Base-by-base conservation (phyloP, 2,329 filamentous ascomycete species). In the Sporothrix inflata region DNA sequence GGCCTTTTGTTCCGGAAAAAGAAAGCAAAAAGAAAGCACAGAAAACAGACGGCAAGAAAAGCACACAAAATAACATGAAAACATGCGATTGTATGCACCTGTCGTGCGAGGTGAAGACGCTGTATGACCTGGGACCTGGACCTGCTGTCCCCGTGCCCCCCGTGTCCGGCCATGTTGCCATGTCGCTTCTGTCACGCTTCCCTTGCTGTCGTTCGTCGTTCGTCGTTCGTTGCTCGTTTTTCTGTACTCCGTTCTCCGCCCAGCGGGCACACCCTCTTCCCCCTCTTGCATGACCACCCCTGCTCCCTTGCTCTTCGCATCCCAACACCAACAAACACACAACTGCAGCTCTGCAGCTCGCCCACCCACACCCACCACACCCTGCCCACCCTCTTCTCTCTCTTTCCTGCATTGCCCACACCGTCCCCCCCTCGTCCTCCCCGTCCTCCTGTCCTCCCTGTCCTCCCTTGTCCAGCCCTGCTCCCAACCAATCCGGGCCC, bases 401-500 rank as follows among this genome's bases (percentile, higher is more conserved):
- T 47, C 24, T 47, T 66, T 49, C 45, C 63, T 66, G 63, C 63
- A 30, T 11, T 34, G 14, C 42, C 40, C 42, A 66, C 57, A 61
- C 63, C 42, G 40, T 65, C 21, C 7, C 16, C 38, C 30, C 24
- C 40, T 7, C 24, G 21, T 42, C 40, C 30, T 42, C 45, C 34
- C 45, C n/a, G n/a, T 16, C 16, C n/a, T 47, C 14, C 24, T 21
- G 21, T 42, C 40, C 30, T 42, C 45, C 34, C 45, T 27, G n/a
- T 16, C 16, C n/a, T 47, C 21, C n/a, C 40, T 9, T 21, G 27
- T 66, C 34, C 51, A 68, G 42, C 45, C 57, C 19, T 49, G 34
- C 11, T 38, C n/a, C 14, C 57, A 57, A 21, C 69, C 69, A 71
- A 71, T 66, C 47, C 69, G 55, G 12, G 60, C 19, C 57, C 21